These are phyloP conservation scores for Aquilaria malaccensis DNA, from an alignment of 345 rosid genomes.

Conservation along the genomic window DNA sequence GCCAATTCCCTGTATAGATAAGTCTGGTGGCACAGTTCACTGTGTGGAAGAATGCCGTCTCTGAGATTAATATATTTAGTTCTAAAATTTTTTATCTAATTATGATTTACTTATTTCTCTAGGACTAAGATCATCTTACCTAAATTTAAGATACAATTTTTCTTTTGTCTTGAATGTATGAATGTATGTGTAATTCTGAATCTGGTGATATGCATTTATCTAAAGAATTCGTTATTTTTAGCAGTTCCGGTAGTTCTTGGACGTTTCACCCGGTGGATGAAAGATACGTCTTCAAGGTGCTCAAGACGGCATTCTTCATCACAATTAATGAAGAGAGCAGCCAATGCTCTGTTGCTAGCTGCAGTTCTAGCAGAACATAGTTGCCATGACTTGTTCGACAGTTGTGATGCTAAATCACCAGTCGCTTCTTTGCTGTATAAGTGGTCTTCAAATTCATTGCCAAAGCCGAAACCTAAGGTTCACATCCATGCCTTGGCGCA, in stretches of 20 bases:
- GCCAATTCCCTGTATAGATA: no score
- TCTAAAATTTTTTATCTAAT: no score
- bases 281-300: not conserved
- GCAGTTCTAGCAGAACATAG: conserved; percentile 14
- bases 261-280: conserved; percentile 2
- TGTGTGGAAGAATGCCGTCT: no score
- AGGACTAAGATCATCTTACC: no score
- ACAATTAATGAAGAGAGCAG: conserved; percentile 16
- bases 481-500: conserved; percentile 29
- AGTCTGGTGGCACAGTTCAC: no score
- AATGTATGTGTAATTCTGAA: no score
- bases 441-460: conserved; percentile 7
- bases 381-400: not conserved
- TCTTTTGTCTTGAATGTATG: no score
- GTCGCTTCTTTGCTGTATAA: conserved; percentile 16
- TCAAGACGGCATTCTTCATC: no score
- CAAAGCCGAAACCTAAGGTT: conserved; percentile 13
- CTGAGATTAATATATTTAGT: no score
- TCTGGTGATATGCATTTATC: no score
- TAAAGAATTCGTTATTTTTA: conserved; percentile 6
- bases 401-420: conserved; percentile 30
- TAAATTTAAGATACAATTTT: no score
- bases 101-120: no score
- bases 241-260: conserved; percentile 9
- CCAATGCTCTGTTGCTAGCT: conserved; percentile 34